phyloP scores from a whole-genome alignment of 2,329 filamentous ascomycete species.

The Colletotrichum tropicale region DNA sequence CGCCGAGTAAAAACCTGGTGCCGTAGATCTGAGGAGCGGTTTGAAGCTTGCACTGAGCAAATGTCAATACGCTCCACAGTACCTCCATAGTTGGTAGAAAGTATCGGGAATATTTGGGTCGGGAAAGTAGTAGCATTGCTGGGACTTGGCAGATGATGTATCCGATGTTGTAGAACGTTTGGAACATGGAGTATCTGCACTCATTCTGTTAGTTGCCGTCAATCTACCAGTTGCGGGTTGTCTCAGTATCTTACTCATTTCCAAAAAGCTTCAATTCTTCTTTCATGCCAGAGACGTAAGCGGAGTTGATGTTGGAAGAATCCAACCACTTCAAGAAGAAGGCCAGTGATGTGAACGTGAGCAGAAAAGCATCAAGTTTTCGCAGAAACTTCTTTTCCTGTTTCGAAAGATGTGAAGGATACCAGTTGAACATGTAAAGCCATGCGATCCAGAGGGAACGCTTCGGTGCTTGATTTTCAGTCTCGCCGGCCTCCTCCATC shows the following conservation, averaged over 20 bases:
- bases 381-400: conserved; percentile 22
- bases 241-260: conserved; percentile 27
- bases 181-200: conserved; percentile 15
- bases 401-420: conserved; percentile 24
- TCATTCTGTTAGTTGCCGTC: not conserved
- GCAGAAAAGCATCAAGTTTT: conserved; percentile 26
- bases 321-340: conserved; percentile 31
- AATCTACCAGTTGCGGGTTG: not conserved
- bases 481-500: conserved; percentile 48
- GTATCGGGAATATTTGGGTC: conserved; percentile 24
- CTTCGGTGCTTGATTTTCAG: conserved; percentile 12
- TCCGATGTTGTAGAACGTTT: conserved; percentile 20
- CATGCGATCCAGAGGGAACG: conserved; percentile 20
- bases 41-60: conserved; percentile 26
- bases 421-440: conserved; percentile 30
- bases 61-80: conserved; percentile 25
- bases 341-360: conserved; percentile 22
- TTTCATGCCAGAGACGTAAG: conserved; percentile 45
- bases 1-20: conserved; percentile 30
- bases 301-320: conserved; percentile 38
- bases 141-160: conserved; percentile 21
- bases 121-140: conserved; percentile 16
- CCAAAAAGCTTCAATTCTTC: conserved; percentile 35
- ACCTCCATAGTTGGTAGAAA: conserved; percentile 25
- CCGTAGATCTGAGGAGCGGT: conserved; percentile 30